Percentiles rank a stretch among this genome's conserved stretches.
Evolutionary conservation across 441 rosid genomes (phyloP).

Genomic region (Jatropha podagrica): DNA sequence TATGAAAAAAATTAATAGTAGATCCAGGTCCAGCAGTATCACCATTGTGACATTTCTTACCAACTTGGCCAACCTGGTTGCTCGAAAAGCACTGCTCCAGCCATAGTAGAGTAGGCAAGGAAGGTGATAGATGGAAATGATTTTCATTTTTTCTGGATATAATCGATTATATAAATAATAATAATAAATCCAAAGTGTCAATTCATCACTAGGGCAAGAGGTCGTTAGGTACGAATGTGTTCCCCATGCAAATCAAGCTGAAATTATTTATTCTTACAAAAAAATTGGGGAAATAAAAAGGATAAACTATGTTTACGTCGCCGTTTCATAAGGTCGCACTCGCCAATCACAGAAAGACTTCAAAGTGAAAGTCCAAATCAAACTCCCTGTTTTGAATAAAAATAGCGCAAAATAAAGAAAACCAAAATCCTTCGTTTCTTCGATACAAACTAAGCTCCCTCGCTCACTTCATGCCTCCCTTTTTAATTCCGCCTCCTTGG

Average conservation of each 20-base stretch:
- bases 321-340: background rate
- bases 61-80: too few species aligned
- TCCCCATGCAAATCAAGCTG: background rate
- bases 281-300: background rate
- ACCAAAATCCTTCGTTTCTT: slow-evolving; percentile 1
- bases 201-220: background rate
- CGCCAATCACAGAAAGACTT: background rate
- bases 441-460: slow-evolving; percentile 60
- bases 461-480: background rate
- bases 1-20: too few species aligned
- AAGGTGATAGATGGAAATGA: background rate
- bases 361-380: background rate
- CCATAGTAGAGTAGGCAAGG: background rate
- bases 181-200: background rate
- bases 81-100: background rate
- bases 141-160: background rate
- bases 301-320: background rate
- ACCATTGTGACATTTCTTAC: too few species aligned
- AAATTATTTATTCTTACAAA: background rate
- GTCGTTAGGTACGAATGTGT: background rate
- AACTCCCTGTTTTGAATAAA: background rate
- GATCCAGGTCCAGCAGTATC: too few species aligned
- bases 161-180: background rate
- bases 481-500: background rate
- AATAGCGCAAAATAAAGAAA: background rate